These are phyloP conservation scores for Monilinia fructicola DNA, from an alignment of 2,329 filamentous ascomycete species.

Conservation along the genomic window DNA sequence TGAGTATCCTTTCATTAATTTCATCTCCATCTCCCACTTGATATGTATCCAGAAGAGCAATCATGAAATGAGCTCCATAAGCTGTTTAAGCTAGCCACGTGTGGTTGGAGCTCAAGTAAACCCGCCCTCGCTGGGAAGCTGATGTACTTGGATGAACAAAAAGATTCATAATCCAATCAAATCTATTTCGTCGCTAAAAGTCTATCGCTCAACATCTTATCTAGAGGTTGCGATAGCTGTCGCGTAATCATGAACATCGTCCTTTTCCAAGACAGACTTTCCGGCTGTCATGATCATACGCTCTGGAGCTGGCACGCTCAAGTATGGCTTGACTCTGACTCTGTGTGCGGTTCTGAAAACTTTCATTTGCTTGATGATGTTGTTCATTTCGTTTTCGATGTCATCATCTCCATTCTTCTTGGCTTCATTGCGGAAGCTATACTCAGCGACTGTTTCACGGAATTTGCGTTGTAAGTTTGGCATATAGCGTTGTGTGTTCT, in stretches of 20 bases:
- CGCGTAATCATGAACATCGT: constrained; percentile 17
- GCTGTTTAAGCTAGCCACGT: neutral
- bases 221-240: constrained; percentile 18
- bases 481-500: constrained; percentile 26
- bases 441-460: constrained; percentile 8
- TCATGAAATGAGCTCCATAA: neutral
- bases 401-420: constrained; percentile 29
- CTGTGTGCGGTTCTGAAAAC: constrained; percentile 42
- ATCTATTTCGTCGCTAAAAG: constrained; percentile 18
- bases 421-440: constrained; percentile 16
- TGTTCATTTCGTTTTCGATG: constrained; percentile 35
- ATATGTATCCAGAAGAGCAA: neutral
- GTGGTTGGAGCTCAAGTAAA: neutral
- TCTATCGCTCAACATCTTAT: constrained; percentile 19
- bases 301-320: constrained; percentile 40
- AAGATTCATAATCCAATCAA: neutral
- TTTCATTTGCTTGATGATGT: constrained; percentile 40
- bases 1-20: neutral
- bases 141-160: neutral
- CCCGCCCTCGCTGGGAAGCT: neutral
- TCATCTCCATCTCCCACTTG: neutral
- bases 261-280: constrained; percentile 29
- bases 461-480: constrained; percentile 18
- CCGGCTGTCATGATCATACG: constrained; percentile 43
- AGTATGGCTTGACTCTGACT: constrained; percentile 37